Conservation (phyloP, 2,329 filamentous ascomycete genomes). For the Calonectria fujianensis region DNA sequence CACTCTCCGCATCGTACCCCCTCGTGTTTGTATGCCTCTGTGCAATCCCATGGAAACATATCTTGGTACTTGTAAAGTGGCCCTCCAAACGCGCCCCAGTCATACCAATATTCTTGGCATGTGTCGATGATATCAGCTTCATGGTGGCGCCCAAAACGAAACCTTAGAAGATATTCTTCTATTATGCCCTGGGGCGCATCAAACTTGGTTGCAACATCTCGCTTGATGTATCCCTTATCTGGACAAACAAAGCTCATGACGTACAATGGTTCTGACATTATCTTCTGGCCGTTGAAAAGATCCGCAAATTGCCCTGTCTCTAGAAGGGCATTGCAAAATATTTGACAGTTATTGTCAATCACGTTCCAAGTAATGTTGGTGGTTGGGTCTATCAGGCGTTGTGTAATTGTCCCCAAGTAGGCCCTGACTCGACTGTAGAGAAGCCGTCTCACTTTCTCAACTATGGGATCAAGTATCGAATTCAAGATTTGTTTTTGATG, state of each 20-base stretch:
- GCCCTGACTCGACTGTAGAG: not conserved
- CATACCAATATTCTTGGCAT: conserved; percentile 67
- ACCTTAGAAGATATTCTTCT: not conserved
- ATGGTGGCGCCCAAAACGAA: conserved; percentile 58
- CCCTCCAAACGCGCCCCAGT: conserved; percentile 64
- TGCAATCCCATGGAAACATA: conserved; percentile 69
- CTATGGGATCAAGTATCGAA: not conserved
- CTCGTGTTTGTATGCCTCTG: conserved; percentile 60
- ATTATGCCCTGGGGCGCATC: not conserved
- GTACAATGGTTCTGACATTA: not conserved
- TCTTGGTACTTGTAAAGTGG: conserved; percentile 64
- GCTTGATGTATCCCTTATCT: conserved; percentile 9
- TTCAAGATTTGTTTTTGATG: not conserved
- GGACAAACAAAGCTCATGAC: conserved; percentile 20
- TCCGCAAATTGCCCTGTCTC: not conserved
- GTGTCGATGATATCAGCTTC: conserved; percentile 66
- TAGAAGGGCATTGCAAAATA: conserved; percentile 2
- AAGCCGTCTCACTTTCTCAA: not conserved
- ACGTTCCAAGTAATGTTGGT: conserved; percentile 1
- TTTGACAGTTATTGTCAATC: conserved; percentile 4
- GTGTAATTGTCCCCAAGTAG: not conserved
- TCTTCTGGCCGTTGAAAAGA: not conserved
- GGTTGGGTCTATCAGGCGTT: not conserved
- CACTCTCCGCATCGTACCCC: not conserved
- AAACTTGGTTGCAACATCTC: conserved; percentile 1